Evolutionary conservation across 805 yeast genomes (phyloP).

Genomic region (Vanderwaltozyma polyspora): DNA sequence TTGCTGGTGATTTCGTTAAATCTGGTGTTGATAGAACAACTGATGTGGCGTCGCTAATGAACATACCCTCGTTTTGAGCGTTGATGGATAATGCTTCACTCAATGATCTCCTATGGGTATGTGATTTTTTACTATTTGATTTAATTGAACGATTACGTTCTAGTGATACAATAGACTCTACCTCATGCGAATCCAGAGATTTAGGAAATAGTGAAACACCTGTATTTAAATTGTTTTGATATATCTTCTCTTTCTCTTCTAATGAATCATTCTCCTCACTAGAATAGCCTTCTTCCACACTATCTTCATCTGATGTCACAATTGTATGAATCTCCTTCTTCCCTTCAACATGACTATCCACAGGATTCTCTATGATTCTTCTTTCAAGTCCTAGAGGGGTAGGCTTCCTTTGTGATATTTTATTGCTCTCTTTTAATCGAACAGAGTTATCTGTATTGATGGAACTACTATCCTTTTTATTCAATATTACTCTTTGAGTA

Average conservation of each 20-base stretch:
- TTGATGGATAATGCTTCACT: conserved; percentile 28
- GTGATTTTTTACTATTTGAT: conserved; percentile 29
- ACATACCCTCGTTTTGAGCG: conserved; percentile 39
- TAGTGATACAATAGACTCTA: conserved; percentile 59
- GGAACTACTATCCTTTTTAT: too few relatives aligned
- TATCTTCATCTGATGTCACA: too few relatives aligned
- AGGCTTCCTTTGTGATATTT: conserved; percentile 13
- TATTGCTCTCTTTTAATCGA: too few relatives aligned
- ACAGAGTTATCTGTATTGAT: too few relatives aligned
- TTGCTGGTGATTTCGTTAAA: conserved; percentile 28
- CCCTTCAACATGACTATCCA: too few relatives aligned
- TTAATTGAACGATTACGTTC: conserved; percentile 57
- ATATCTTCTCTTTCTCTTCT: neutral
- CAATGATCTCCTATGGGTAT: conserved; percentile 22
- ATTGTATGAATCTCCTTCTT: too few relatives aligned
- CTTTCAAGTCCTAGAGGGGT: conserved; percentile 23
- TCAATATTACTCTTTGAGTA: too few relatives aligned
- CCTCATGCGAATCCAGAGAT: conserved; percentile 52
- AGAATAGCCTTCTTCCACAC: neutral
- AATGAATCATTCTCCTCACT: neutral
- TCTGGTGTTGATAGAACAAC: conserved; percentile 27
- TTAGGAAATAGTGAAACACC: conserved; percentile 66
- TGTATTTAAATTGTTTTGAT: conserved; percentile 15
- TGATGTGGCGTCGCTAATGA: conserved; percentile 29
- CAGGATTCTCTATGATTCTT: too few relatives aligned